Evolutionary conservation across 1,139 yeast genomes (phyloP).

Genomic region (Candida frijolesensis): DNA sequence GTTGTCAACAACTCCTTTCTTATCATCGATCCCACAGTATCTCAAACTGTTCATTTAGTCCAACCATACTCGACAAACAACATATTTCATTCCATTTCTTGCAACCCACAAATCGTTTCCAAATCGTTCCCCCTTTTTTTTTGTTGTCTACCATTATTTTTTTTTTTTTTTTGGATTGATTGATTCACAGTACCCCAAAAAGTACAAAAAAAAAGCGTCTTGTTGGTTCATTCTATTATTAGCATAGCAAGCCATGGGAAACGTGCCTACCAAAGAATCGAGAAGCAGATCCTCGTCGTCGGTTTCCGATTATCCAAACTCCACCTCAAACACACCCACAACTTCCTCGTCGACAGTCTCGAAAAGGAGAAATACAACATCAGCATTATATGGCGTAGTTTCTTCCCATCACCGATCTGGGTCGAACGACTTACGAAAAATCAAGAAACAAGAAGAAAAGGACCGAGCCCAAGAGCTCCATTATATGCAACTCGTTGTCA

Average conservation of each 20-base stretch:
- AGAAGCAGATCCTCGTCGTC: constrained; percentile 28
- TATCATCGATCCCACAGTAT: too few species aligned
- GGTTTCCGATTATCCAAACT: constrained; percentile 13
- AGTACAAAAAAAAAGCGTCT: neutral
- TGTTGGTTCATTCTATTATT: neutral
- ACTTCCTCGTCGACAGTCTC: constrained; percentile 19
- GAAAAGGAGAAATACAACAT: constrained; percentile 15
- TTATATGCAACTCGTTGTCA: constrained; percentile 57
- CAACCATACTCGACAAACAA: too few species aligned
- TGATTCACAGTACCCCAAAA: neutral
- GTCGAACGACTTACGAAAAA: constrained; percentile 26
- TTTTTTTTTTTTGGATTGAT: neutral
- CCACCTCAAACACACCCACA: constrained; percentile 10
- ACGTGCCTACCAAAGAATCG: constrained; percentile 60
- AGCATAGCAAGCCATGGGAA: constrained; percentile 45
- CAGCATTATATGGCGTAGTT: constrained; percentile 5
- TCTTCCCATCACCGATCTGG: constrained; percentile 13
- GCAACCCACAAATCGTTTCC: neutral
- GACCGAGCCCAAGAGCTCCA: constrained; percentile 55
- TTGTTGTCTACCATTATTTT: neutral
- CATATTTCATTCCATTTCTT: neutral
- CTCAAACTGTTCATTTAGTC: too few species aligned
- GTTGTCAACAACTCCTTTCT: too few species aligned
- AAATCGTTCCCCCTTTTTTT: neutral
- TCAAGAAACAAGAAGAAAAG: constrained; percentile 49